Conservation (phyloP, 106 monocot genomes). For the Chionographis japonica region DNA sequence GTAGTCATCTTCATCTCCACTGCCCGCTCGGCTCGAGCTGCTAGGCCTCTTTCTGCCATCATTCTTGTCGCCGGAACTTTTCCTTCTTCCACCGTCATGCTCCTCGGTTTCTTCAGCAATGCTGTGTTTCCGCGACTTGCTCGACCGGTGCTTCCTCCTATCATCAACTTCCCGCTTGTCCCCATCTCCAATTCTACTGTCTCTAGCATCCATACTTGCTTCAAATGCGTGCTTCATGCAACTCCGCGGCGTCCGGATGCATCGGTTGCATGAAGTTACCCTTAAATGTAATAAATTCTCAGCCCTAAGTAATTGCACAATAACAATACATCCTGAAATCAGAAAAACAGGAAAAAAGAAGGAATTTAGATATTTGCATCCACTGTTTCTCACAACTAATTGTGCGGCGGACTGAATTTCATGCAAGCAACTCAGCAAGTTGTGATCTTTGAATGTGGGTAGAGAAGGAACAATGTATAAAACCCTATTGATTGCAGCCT, state of each 20-base stretch:
- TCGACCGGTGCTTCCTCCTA: constrained; percentile 45
- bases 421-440: no score
- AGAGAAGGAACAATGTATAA: no score
- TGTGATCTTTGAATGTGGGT: no score
- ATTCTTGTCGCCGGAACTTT: constrained; percentile 30
- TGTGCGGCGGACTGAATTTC: no score
- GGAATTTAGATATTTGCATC: no score
- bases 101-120: constrained; percentile 37
- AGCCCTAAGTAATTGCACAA: no score
- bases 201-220: constrained; percentile 22
- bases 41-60: constrained; percentile 30
- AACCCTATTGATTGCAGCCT: no score
- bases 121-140: constrained; percentile 43
- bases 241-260: constrained; percentile 5
- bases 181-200: constrained; percentile 39
- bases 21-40: constrained; percentile 26
- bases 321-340: no score
- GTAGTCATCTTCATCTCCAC: constrained; percentile 60
- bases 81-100: constrained; percentile 26
- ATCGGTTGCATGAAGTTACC: no score
- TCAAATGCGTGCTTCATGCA: constrained; percentile 38
- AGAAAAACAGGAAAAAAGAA: no score
- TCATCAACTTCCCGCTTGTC: constrained; percentile 45
- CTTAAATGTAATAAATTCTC: no score
- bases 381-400: no score